Evolutionary conservation across 495 filamentous ascomycete species (phyloP).

Genomic region (Xylaria acuta): DNA sequence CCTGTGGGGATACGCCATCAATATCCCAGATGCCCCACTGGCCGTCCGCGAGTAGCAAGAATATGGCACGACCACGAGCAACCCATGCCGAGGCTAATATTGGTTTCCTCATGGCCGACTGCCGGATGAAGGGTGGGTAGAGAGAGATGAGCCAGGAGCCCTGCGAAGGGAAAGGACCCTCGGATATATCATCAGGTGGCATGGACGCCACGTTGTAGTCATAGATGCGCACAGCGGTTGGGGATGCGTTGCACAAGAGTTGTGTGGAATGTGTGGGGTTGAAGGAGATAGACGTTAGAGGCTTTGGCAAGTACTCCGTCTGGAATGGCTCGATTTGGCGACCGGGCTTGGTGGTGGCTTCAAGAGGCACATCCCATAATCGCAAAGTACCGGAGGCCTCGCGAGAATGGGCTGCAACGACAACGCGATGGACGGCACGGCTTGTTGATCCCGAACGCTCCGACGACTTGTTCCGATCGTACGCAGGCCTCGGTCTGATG

Average conservation of each 20-base stretch:
- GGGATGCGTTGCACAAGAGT: conserved; percentile 70
- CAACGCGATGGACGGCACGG: conserved; percentile 40
- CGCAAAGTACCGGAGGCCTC: conserved; percentile 67
- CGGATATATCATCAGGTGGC: conserved; percentile 52
- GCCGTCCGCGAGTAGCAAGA: conserved; percentile 80
- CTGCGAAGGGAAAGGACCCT: conserved; percentile 55
- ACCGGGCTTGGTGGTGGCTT: conserved; percentile 41
- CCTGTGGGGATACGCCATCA: conserved; percentile 64
- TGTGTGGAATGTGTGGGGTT: conserved; percentile 68
- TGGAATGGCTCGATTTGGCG: conserved; percentile 64
- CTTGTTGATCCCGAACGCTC: conserved; percentile 42
- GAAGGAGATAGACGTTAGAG: conserved; percentile 72
- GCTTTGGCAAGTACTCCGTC: conserved; percentile 67
- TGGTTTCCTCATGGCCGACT: conserved; percentile 66
- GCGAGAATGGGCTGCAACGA: conserved; percentile 64
- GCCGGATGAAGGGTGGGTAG: conserved; percentile 68
- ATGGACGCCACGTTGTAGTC: conserved; percentile 55
- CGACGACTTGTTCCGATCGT: conserved; percentile 43
- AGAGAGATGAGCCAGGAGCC: conserved; percentile 73
- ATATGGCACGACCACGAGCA: conserved; percentile 74
- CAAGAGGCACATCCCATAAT: conserved; percentile 54
- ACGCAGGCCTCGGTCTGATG: conserved; percentile 47
- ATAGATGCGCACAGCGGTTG: conserved; percentile 73
- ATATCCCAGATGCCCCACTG: conserved; percentile 97
- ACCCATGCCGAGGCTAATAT: conserved; percentile 87